Evolutionary conservation across 108 stramenopile species (phyloP).

Genomic region (Cyclotella atomus): DNA sequence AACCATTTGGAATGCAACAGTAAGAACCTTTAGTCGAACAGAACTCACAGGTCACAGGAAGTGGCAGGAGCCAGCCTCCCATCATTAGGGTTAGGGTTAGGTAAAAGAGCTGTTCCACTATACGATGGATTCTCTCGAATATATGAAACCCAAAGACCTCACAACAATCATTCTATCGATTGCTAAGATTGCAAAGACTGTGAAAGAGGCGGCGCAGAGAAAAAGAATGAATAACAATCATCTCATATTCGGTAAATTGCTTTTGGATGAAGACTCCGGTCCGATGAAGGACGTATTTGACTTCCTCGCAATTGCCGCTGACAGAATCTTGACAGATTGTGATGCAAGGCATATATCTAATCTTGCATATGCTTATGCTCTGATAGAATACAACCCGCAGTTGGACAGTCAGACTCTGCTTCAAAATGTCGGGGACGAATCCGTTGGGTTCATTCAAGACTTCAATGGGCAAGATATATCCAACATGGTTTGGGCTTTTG

Average conservation of each 20-base stretch:
- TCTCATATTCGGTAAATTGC: not conserved
- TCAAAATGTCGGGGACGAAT: not conserved
- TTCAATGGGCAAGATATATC: slow-evolving; percentile 4
- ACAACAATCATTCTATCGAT: slow-evolving; percentile 2
- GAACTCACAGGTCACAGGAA: not conserved
- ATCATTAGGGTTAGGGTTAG: no score
- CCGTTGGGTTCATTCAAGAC: not conserved
- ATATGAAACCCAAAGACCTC: not conserved
- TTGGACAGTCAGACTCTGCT: slow-evolving; percentile 1
- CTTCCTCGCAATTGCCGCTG: not conserved
- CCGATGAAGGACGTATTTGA: not conserved
- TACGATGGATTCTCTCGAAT: not conserved
- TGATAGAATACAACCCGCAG: not conserved
- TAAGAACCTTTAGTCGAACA: not conserved
- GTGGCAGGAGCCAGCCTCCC: not conserved
- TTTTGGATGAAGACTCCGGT: not conserved
- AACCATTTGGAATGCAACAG: no score
- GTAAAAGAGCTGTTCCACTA: not conserved
- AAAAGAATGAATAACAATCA: not conserved
- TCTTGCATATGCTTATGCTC: slow-evolving; percentile 2
- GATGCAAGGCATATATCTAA: not conserved
- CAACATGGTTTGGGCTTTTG: not conserved
- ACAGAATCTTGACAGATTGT: not conserved
- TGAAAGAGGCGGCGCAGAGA: not conserved
- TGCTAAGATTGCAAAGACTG: slow-evolving; percentile 6